Evolutionary conservation across 352 stramenopile species (phyloP), one percentile per base, ranked within the genome.

Genomic region (Blastocystis hominis): DNA sequence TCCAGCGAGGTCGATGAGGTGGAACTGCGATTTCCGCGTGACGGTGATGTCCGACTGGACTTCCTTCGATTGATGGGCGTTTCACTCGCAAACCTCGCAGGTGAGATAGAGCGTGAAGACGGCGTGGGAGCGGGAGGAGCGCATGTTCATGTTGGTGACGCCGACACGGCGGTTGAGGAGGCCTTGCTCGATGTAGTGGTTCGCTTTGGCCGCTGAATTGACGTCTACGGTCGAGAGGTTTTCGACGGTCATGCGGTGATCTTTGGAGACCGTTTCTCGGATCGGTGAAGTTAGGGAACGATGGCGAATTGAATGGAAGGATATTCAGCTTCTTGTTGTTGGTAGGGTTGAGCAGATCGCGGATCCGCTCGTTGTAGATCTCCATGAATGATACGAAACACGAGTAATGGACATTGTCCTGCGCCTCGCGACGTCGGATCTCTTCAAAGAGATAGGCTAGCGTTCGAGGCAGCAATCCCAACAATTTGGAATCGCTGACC

Each of bases 361-460:
- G 91, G 66, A 97, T 96, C 75, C 95, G 93, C 78, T 97, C 94
- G 81, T 97, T 97, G 91, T 97, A 97, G 66, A 97, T 97, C 88
- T 97, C 94, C 30, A 97, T 90, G 89, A 96, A 97, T 62, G 93
- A 96, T 47, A 91, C 92, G 61, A 76, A 76, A 3, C 76, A 86
- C 30, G 76, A 76, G 30, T 86, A 86, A n/a, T 86, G 76, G 24
- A 86, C 59, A 44, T 86, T 86, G n/a, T 68, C 92, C 91, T 86
- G 75, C n/a, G 47, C 47, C 47, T 86, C 76, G 24, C 63, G 40
- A 6, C 24, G 15, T 15, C 42, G 40, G 44, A 86, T 86, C 44
- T 76, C 34, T 15, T 59, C 53, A 53, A 86, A 86, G 30, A 86
- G 9, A 36, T 86, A 86, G 24, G 24, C 47, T 3, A 86, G 63